Evolutionary conservation across 2,329 filamentous ascomycete genomes (phyloP), one percentile per base, ranked within the genome.

Genomic region (Fusarium equiseti): DNA sequence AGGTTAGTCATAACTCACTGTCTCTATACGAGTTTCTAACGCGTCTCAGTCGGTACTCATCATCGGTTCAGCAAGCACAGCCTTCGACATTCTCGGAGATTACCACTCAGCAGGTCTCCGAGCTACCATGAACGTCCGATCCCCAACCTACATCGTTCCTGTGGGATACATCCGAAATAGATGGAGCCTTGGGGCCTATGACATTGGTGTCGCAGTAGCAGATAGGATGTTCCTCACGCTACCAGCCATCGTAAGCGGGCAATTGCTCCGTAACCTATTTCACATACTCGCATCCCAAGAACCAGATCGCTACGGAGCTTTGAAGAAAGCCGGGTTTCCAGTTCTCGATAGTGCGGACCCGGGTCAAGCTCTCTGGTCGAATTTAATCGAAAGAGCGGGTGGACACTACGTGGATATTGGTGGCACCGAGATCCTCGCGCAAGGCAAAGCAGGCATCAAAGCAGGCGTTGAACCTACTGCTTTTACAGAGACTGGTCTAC

Each of bases 81-180:
- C 54, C 2, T 73, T 73, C 9, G 67, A 73, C 7, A 29, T 73
- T 3, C n/a, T 73, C 4, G 52, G 42, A 3, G 67, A 73, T 12
- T 73, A 63, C 12, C 13, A 73, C 2, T 6, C 16, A 2, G 63
- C 60, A 0, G 60, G 63, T 2, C 52, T 71, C 0, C 1, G 58
- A 13, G 3, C 44, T 2, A 63, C 46, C 2, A 73, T 73, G 55
- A 35, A 53, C 9, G 55, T 55, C 7, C 52, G 70, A 3, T 73
- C 71, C 1, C 67, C 70, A 7, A 73, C 70, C 8, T 73, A 73
- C n/a, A 38, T 73, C 5, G 40, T 72, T 1, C 66, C 70, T 1
- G 24, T 73, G 0, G 60, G 58, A 0, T 66, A 73, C 18, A 26
- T 73, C 20, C 59, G 61, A 11, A 6, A 71, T 10, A 44, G 59